Evolutionary conservation across 208 protist genomes (phyloP).

Genomic region (Trypanosoma platydactyli): DNA sequence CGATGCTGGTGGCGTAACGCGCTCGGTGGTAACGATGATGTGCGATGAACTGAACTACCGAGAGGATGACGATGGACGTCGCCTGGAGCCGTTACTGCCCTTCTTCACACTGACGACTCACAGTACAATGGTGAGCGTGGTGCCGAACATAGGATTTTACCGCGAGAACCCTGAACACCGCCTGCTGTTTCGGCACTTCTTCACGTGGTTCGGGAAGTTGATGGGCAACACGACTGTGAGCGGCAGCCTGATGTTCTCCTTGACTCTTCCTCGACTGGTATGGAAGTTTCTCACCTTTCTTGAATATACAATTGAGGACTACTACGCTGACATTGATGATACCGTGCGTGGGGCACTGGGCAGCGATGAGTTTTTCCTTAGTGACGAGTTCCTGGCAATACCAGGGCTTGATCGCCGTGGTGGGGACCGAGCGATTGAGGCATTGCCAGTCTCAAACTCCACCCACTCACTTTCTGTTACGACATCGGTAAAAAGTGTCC

Average conservation of each 20-base stretch:
- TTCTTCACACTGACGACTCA: conserved; percentile 79
- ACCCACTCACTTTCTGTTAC: not conserved
- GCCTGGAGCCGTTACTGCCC: conserved; percentile 68
- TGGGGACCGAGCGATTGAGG: not conserved
- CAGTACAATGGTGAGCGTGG: conserved; percentile 79
- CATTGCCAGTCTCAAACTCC: conserved; percentile 9
- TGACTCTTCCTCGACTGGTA: conserved; percentile 73
- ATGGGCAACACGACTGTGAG: conserved; percentile 85
- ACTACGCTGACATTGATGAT: conserved; percentile 84
- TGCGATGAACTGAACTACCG: conserved; percentile 84
- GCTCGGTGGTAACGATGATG: conserved; percentile 82
- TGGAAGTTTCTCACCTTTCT: conserved; percentile 89
- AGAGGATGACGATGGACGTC: conserved; percentile 37
- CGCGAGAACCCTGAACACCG: conserved; percentile 45
- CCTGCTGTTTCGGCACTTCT: conserved; percentile 30
- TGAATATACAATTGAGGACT: conserved; percentile 70
- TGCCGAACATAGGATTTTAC: conserved; percentile 80
- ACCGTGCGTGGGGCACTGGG: conserved; percentile 60
- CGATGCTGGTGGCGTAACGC: conserved; percentile 86
- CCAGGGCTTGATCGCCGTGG: conserved; percentile 28
- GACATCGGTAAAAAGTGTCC: not conserved
- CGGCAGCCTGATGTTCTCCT: conserved; percentile 69
- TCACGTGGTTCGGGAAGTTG: conserved; percentile 83
- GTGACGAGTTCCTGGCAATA: conserved; percentile 63
- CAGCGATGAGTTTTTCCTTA: conserved; percentile 78